Evolutionary conservation across 257 asterid genomes (phyloP), one percentile per base, ranked within the genome.

Genomic region (Catharanthus roseus): DNA sequence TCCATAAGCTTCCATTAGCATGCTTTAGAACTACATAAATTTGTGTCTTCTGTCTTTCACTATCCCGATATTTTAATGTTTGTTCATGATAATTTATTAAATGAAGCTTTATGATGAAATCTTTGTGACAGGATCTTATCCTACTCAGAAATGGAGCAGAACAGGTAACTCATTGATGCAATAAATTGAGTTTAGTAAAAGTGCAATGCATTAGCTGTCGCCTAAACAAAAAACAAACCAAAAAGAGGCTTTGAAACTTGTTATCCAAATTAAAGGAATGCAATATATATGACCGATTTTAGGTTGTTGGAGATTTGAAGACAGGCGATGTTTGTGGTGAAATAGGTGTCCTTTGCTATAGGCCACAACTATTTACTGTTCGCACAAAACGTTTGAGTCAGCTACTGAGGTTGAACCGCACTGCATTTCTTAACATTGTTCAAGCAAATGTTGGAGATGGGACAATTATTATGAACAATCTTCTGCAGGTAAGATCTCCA

Each of bases 391-490:
- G 93, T 68, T 68, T 88, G 80, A 85, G 93, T 74, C 96, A 91
- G 86, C 88, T 91, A 10, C 82, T 91, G 51, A 82, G 97, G 29
- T 82, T 91, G 85, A 86, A 81, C 65, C 96, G 96, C 3, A 73
- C 89, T 55, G 76, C 90, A 10, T 78, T 91, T 65, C 70, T 91
- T 77, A 91, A 87, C 65, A 83, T 85, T 38, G 86, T 91, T 67
- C 89, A 91, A 80, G 89, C 96, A 70, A 87, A 87, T 82, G 81
- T 87, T 24, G 96, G 88, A 74, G 95, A 88, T 56, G 97, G 97
- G 71, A 81, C 96, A n/a, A 78, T 87, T 67, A 87, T 91, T 74
- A 86, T 87, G 86, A 87, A 81, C 89, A 91, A 91, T 82, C 89
- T 89, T 75, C 93, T 91, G 70, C 86, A 87, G 92, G 97, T 88